Conservation (phyloP, 306 rosid species). For the Vigna mungo region DNA sequence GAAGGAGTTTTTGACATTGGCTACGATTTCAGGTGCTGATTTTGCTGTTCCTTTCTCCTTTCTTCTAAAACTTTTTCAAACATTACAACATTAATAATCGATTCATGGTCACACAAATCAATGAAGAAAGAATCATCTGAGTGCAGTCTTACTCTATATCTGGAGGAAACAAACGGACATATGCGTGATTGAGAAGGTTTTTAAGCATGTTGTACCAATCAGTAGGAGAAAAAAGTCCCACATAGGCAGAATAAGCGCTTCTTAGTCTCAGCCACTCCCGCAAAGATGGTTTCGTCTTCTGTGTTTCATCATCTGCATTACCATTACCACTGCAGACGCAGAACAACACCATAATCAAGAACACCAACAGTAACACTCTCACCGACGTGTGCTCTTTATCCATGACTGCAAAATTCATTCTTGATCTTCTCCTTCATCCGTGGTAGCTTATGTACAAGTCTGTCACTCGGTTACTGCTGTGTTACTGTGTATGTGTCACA, state of each 20-base stretch:
- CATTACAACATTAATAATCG: neutral
- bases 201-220: neutral
- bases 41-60: constrained; percentile 38
- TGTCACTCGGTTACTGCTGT: no score
- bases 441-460: neutral
- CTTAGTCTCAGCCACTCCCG: constrained; percentile 36
- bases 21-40: constrained; percentile 33
- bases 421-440: neutral
- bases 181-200: neutral
- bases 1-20: neutral
- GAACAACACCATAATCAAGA: no score
- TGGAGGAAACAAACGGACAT: constrained; percentile 39
- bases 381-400: neutral
- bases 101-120: neutral
- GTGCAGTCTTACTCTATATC: constrained; percentile 7
- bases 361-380: neutral
- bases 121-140: no score
- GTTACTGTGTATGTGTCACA: neutral
- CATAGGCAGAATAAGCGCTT: constrained; percentile 39
- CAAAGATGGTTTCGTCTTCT: neutral
- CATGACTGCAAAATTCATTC: neutral
- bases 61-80: constrained; percentile 41
- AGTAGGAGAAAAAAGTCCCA: neutral
- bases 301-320: neutral
- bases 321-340: neutral